Evolutionary conservation across 331 rosid genomes (phyloP).

Genomic region (Rosa hybrid): DNA sequence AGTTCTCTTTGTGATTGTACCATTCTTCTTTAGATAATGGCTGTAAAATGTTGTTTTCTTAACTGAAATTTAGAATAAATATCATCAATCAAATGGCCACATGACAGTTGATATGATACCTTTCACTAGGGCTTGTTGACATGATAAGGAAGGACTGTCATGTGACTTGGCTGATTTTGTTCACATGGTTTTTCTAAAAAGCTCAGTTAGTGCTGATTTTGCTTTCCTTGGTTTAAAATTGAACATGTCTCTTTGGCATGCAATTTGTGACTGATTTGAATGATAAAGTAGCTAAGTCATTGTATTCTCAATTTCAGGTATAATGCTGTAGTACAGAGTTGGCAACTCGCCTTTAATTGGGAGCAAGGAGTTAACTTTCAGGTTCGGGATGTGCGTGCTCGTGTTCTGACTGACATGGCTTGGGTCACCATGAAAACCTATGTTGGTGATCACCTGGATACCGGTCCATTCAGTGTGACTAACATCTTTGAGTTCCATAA

Average conservation of each 20-base stretch:
- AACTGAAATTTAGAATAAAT: not conserved
- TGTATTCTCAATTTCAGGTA: slow-evolving; percentile 52
- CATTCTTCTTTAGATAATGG: not conserved
- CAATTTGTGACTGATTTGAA: not conserved
- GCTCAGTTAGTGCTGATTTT: not conserved
- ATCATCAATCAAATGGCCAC: not conserved
- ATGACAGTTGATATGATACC: not conserved
- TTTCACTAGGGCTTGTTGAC: slow-evolving; percentile 2
- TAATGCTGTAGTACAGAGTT: slow-evolving; percentile 74
- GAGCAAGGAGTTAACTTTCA: slow-evolving; percentile 84
- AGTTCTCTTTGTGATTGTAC: not conserved
- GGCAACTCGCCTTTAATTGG: slow-evolving; percentile 90
- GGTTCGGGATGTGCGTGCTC: slow-evolving; percentile 81
- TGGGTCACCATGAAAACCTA: slow-evolving; percentile 95
- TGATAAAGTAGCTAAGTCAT: slow-evolving; percentile 8
- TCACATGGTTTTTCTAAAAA: not conserved
- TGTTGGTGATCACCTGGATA: slow-evolving; percentile 56
- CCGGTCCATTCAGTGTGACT: slow-evolving; percentile 82
- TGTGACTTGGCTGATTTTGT: not conserved
- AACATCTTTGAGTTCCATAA: slow-evolving; percentile 76
- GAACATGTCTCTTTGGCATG: not conserved
- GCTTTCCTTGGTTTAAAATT: not conserved
- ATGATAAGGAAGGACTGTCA: slow-evolving; percentile 11
- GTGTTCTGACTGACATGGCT: slow-evolving; percentile 86
- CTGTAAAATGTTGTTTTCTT: not conserved